Base-by-base conservation (phyloP, 495 filamentous ascomycete species). In the Annulohypoxylon nitens region DNA sequence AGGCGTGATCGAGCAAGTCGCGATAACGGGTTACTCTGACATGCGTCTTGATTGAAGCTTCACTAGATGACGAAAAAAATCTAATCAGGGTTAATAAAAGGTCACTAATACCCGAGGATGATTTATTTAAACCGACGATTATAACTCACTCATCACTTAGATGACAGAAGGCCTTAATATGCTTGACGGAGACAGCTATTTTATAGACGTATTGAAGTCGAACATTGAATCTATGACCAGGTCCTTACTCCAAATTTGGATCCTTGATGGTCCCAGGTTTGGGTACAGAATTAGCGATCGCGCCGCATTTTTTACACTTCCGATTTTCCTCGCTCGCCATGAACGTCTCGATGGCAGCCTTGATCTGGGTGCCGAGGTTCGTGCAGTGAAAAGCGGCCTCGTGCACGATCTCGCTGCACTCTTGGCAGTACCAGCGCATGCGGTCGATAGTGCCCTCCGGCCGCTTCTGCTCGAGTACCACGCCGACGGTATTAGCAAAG, bases 301-400 rank as follows among this genome's bases (percentile, higher is more conserved):
- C 85, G 12, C 95, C 95, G 78, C 96, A 99, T 14, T 84, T 86
- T 74, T 86, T 86, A 82, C 96, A 99, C 69, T 83, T 92, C 81
- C 97, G 88, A 81, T 86, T 88, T 73, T 89, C 88, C 68, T 90
- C 88, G 75, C 90, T 89, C 2, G 81, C 87, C 75, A 89, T 92
- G 78, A 97, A 98, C 51, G 82, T 86, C 78, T 97, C 90, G 34
- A 99, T 95, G 5, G 95, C 97, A 64, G 87, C 90, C 86, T 97
- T 99, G 66, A 99, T 94, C 86, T 99, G 96, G 47, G 93, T 97
- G n/a, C 96, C 96, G 59, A 99, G 80, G 81, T 99, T 92, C 50
- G 91, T 94, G 76, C 94, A 97, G 75, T 95, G 89, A 78, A 99
- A 99, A 5, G 86, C 82, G 43, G 90, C 91, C 84, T 98, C 95